Evolutionary conservation across 129 eudicot genomes (phyloP).

Genomic region (Saposhnikovia divaricata): DNA sequence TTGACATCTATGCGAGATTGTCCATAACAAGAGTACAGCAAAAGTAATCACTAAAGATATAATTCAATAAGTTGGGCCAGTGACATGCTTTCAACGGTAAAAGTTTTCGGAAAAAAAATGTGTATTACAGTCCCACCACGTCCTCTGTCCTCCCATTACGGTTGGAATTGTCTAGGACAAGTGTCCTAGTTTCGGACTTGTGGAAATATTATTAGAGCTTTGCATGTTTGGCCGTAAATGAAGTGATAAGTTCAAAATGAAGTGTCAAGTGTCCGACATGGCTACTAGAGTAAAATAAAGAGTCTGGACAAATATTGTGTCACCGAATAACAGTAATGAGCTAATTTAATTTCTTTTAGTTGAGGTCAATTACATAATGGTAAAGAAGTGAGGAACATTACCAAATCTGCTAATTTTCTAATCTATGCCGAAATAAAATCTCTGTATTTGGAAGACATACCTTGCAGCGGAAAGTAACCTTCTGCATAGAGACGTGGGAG

Average conservation of each 20-base stretch:
- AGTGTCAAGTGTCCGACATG: not conserved
- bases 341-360: not conserved
- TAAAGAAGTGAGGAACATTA: no score
- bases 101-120: not conserved
- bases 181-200: not conserved
- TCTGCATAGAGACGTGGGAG: slow-evolving; percentile 28
- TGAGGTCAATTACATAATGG: not conserved
- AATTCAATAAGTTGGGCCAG: not conserved
- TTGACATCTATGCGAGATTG: not conserved
- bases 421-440: not conserved
- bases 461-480: slow-evolving; percentile 40
- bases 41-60: not conserved
- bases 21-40: not conserved
- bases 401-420: not conserved
- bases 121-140: not conserved
- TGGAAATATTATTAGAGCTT: not conserved
- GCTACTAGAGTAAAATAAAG: not conserved
- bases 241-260: not conserved
- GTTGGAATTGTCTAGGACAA: not conserved
- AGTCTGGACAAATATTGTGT: not conserved
- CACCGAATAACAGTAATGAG: not conserved
- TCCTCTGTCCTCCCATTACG: not conserved
- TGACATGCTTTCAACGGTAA: not conserved
- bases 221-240: not conserved
- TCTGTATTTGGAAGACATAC: slow-evolving; percentile 15